Evolutionary conservation across 2,329 filamentous ascomycete genomes (phyloP), one percentile per base, ranked within the genome.

Genomic region (Trichothecium roseum): DNA sequence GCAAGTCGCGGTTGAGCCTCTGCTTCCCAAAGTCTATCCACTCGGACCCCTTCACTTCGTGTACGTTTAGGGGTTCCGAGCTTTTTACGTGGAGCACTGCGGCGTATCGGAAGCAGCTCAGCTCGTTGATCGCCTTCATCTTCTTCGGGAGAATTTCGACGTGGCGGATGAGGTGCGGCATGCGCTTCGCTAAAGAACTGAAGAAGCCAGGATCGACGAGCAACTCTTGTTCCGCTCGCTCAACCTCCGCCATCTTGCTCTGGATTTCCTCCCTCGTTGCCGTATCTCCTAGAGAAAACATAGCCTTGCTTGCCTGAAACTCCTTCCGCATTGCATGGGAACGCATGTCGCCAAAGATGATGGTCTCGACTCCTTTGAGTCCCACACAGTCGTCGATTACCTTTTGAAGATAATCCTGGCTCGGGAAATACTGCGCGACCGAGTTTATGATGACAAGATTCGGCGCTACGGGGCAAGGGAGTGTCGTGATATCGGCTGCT

Each of bases 191-290:
- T 6, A 53, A 33, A 3, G 29, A 12, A 0, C 45, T 51, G 5
- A 52, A 52, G 30, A 52, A 50, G 1, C 32, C 41, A 8, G 49
- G 49, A 14, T 52, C 49, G 1, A 51, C 37, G 12, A 52, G 28
- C 2, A 51, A 18, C 10, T 52, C 49, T 9, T 32, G 18, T 27
- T 51, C 46, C 1, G 18, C 12, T 7, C 32, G 30, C 17, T 40
- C 41, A 10, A 44, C 18, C 14, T 45, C 45, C 1, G 16, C n/a
- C 12, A 46, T 39, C 26, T 29, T 42, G 7, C 15, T 32, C 5
- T 35, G 39, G 4, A 45, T 8, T 4, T 34, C 31, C 0, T 35
- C 26, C 12, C 39, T 47, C 5, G 9, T 41, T 2, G 37, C 24
- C 1, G 16, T 32, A 3, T 34, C 28, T 2, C 41, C 42, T 1